Percentiles rank a stretch among this genome's conserved stretches.
Evolutionary conservation across 2,329 filamentous ascomycete genomes (phyloP).

Genomic region (Trichoderma sp.): DNA sequence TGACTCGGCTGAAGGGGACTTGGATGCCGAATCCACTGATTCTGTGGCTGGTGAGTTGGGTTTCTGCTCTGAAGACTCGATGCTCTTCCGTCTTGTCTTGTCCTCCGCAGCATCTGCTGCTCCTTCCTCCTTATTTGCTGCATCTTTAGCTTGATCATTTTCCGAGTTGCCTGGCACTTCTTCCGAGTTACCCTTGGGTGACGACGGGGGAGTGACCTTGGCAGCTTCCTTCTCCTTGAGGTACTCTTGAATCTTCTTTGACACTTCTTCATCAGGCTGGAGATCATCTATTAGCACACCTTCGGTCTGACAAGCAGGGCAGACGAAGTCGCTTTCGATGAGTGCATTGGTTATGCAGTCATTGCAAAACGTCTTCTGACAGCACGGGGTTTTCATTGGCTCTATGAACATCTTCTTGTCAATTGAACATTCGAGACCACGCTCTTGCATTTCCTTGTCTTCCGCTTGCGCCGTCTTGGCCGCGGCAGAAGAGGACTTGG

Average conservation of each 20-base stretch:
- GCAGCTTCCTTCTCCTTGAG: conserved; percentile 57
- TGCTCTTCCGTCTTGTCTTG: conserved; percentile 26
- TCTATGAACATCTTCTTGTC: conserved; percentile 98
- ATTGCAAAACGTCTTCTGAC: conserved; percentile 97
- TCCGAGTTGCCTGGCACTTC: not conserved
- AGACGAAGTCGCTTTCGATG: conserved; percentile 97
- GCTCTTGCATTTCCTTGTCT: conserved; percentile 84
- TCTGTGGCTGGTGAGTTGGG: conserved; percentile 38
- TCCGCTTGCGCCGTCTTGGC: conserved; percentile 70
- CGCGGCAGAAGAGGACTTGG: conserved; percentile 80
- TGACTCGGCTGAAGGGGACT: conserved; percentile 35
- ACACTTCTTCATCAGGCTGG: conserved; percentile 75
- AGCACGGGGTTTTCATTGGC: conserved; percentile 98
- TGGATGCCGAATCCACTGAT: conserved; percentile 24
- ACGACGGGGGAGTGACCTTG: conserved; percentile 43
- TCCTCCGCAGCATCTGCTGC: conserved; percentile 35
- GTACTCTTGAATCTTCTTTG: conserved; percentile 77
- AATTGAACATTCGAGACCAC: conserved; percentile 88
- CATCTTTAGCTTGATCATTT: conserved; percentile 44
- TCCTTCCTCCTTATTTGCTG: conserved; percentile 41
- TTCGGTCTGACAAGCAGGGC: conserved; percentile 87
- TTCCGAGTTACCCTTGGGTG: conserved; percentile 33
- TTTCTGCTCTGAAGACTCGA: conserved; percentile 33
- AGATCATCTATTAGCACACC: conserved; percentile 93
- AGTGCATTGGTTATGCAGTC: conserved; percentile 99